Percentiles rank a stretch among this genome's conserved stretches.
phyloP scores from a whole-genome alignment of 1,284 basidiomycete genomes.

The Amylostereum areolatum region DNA sequence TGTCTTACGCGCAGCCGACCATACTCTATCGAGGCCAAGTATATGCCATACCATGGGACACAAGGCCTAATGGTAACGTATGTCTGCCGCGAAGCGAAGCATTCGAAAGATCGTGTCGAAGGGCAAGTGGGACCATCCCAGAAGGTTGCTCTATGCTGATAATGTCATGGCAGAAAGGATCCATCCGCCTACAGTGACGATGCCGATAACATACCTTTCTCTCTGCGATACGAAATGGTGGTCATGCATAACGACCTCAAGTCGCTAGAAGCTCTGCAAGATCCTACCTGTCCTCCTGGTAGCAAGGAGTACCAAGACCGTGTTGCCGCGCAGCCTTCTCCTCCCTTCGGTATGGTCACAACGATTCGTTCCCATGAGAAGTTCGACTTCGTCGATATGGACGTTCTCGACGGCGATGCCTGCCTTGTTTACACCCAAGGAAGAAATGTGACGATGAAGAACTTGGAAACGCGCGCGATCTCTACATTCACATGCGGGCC shows the following conservation, averaged over 20 bases:
- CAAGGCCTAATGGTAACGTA: conserved; percentile 61
- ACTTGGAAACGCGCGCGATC: conserved; percentile 27
- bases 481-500: conserved; percentile 24
- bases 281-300: conserved; percentile 37
- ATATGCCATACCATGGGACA: conserved; percentile 40
- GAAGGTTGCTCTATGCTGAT: conserved; percentile 9
- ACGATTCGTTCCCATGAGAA: conserved; percentile 30
- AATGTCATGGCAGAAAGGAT: conserved; percentile 32
- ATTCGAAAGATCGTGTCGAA: conserved; percentile 12
- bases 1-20: conserved; percentile 39
- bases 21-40: conserved; percentile 57
- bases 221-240: conserved; percentile 46
- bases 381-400: conserved; percentile 39
- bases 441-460: conserved; percentile 40
- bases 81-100: conserved; percentile 30
- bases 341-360: conserved; percentile 37
- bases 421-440: conserved; percentile 40
- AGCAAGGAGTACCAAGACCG: conserved; percentile 32
- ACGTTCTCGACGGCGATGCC: conserved; percentile 32
- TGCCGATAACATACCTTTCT: conserved; percentile 37
- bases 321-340: conserved; percentile 24
- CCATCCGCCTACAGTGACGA: conserved; percentile 38
- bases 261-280: conserved; percentile 43
- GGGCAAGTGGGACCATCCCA: conserved; percentile 34
- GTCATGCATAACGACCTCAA: conserved; percentile 42